phyloP scores from a whole-genome alignment of 2,329 filamentous ascomycete genomes.

The Phialophora expanda region DNA sequence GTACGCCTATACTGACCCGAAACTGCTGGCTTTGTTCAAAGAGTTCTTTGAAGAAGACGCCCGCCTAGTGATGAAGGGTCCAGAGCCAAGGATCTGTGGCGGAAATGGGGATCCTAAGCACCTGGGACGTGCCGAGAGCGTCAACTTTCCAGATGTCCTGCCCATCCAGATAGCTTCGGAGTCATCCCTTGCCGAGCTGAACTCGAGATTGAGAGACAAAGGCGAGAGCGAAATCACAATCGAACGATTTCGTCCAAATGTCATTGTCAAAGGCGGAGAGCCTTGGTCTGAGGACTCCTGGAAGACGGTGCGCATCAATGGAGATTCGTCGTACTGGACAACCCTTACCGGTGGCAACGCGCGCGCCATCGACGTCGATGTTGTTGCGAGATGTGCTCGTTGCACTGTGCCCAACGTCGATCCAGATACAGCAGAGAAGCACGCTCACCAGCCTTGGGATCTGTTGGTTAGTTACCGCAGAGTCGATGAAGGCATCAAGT shows the following conservation, averaged over 20 bases:
- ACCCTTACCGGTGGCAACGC: conserved; percentile 23
- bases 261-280: conserved; percentile 60
- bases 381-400: conserved; percentile 63
- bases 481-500: conserved; percentile 65
- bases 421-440: conserved; percentile 64
- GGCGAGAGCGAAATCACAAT: conserved; percentile 59
- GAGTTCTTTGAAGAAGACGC: conserved; percentile 59
- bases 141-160: conserved; percentile 66
- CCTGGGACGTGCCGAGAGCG: conserved; percentile 60
- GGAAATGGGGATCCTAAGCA: conserved; percentile 61
- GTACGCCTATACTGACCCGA: conserved; percentile 56
- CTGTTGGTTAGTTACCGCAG: conserved; percentile 65
- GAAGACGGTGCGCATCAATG: conserved; percentile 61
- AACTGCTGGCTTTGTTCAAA: conserved; percentile 60
- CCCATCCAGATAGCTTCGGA: conserved; percentile 62
- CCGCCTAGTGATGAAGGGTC: conserved; percentile 66
- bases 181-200: conserved; percentile 63
- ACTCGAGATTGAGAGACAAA: conserved; percentile 53
- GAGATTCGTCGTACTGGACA: conserved; percentile 32
- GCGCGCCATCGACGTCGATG: conserved; percentile 56
- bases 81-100: conserved; percentile 59
- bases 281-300: conserved; percentile 69
- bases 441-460: conserved; percentile 66
- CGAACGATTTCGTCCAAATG: conserved; percentile 68
- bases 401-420: conserved; percentile 71